Evolutionary conservation across 139 green algal genomes (phyloP), one percentile per base, ranked within the genome.

Genomic region (Klebsormidium nitens): DNA sequence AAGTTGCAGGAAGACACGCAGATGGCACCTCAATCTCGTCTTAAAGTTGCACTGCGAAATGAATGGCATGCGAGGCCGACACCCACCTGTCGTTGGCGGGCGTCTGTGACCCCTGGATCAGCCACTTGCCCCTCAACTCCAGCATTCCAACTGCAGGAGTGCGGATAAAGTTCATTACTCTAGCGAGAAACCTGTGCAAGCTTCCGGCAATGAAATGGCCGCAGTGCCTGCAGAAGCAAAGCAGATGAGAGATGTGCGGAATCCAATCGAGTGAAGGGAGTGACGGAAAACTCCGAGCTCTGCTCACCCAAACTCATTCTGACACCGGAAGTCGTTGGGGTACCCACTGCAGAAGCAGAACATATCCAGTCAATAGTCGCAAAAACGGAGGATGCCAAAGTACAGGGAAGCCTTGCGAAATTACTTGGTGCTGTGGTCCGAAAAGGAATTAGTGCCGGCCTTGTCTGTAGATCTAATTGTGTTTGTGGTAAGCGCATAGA

Each of bases 101-200:
- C 37, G 23, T 48, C 38, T 47, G 84, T 66, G 19, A 96, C 78
- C 0, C 66, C 79, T 2, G 49, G 38, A 65, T 95, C 82, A 37
- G 75, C 79, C 0, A 85, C 94, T 17, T 82, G 58, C 1, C 92
- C 92, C 83, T 97, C 92, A 37, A 75, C 82, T 5, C 92, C 92
- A 67, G 89, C 96, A 79, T 97, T 97, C 92, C 92, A 97, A 52
- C 74, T 95, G 85, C 80, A 95, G 17, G 44, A 52, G 17, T 14
- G 44, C 14, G 14, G 14, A 52, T 14, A 52, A 17, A 52, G 17
- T 52, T 28, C 17, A 17, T 52, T 52, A 17, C 14, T 14, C 44
- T 28, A 52, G 44, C 17, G 44, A 17, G 36, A n/a, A n/a, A n/a
- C 36, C 26, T 28, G 37, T 55, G 14, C 28, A 55, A 14, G 19